phyloP scores from a whole-genome alignment of 306 rosid species.

The Quercus ilex region DNA sequence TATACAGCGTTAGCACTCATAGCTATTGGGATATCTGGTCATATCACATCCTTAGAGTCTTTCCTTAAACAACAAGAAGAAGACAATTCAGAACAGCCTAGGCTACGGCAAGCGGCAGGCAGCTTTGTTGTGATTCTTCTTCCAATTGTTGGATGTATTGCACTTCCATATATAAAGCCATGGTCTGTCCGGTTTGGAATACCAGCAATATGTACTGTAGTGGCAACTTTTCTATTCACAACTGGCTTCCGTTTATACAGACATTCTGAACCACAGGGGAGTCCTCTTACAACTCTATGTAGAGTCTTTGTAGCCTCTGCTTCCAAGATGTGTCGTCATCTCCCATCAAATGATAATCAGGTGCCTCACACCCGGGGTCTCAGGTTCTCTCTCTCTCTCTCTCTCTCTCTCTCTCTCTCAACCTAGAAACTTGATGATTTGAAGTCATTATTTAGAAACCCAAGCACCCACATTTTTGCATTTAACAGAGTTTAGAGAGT shows the following conservation, averaged over 20 bases:
- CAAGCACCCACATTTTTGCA: no score
- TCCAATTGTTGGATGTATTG: constrained; percentile 11
- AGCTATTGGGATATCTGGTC: not conserved
- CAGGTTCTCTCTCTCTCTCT: constrained; percentile 8
- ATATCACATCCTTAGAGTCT: not conserved
- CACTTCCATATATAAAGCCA: not conserved
- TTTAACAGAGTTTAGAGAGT: no score
- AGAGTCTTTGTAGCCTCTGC: constrained; percentile 21
- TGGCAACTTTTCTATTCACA: constrained; percentile 22
- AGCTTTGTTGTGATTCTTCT: not conserved
- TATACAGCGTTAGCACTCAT: constrained; percentile 2
- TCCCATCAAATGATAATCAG: not conserved
- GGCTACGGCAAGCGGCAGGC: rapidly evolving
- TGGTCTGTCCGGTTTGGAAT: constrained; percentile 32
- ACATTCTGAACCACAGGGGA: not conserved
- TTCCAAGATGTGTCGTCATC: constrained; percentile 1
- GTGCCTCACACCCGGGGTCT: constrained; percentile 4
- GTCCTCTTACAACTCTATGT: constrained; percentile 20
- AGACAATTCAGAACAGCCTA: no score
- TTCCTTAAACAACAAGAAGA: not conserved
- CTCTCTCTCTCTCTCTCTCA: no score
- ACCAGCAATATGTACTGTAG: constrained; percentile 10
- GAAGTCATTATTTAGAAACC: not conserved
- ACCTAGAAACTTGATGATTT: not conserved
- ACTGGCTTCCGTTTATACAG: constrained; percentile 12